Percentiles rank a stretch among this genome's conserved stretches.
phyloP scores from a whole-genome alignment of 768 basidiomycete species.

The Trametes villosa region DNA sequence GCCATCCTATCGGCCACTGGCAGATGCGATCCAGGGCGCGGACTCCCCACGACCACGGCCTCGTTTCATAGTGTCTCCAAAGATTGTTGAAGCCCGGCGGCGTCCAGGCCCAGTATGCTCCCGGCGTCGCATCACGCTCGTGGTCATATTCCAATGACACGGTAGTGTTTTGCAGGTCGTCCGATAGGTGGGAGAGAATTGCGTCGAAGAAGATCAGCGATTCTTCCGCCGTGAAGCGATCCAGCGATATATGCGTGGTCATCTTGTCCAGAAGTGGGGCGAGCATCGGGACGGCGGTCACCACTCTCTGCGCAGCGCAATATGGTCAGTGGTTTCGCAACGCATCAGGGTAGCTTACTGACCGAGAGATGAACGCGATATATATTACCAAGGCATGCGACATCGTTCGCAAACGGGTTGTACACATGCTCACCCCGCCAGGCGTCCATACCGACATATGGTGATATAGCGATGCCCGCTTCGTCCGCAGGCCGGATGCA shows the following conservation, averaged over 20 bases:
- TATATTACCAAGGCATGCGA: neutral
- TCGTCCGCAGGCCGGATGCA: neutral
- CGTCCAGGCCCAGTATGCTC: no score
- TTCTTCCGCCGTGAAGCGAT: constrained; percentile 2
- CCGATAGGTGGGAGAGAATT: neutral
- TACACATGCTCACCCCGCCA: neutral
- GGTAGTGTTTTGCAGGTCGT: no score
- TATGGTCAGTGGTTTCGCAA: neutral
- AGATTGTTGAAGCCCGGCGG: neutral
- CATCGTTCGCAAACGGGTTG: neutral
- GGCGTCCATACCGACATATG: neutral
- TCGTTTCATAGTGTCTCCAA: neutral
- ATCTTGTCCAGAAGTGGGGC: neutral
- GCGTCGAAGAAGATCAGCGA: neutral
- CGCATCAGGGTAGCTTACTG: neutral
- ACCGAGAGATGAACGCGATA: neutral
- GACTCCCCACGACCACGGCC: neutral
- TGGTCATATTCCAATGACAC: no score
- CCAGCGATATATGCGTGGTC: neutral
- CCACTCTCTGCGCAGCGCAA: neutral
- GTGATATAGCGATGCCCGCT: neutral
- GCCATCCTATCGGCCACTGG: neutral
- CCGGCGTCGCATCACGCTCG: no score
- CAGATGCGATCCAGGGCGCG: neutral
- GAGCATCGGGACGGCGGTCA: neutral